phyloP scores from a whole-genome alignment of 305 asterid species.

The Petunia hybrid region DNA sequence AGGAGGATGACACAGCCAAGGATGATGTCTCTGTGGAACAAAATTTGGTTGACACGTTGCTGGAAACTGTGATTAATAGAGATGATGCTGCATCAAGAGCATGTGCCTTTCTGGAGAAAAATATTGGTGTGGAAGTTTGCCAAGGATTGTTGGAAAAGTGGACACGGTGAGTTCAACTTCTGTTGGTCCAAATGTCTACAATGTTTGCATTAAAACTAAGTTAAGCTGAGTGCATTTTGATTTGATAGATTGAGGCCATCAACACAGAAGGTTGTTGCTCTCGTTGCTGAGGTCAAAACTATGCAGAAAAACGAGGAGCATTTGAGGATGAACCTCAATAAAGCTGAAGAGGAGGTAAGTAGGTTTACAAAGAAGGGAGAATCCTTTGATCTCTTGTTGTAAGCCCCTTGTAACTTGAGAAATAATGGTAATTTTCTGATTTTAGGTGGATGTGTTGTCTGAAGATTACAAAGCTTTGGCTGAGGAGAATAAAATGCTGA shows the following conservation, averaged over 20 bases:
- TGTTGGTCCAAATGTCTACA: neutral
- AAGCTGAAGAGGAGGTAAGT: constrained; percentile 90
- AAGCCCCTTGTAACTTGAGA: neutral
- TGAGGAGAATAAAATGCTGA: constrained; percentile 68
- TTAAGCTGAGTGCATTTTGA: constrained; percentile 37
- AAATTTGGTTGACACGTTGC: constrained; percentile 58
- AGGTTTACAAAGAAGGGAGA: neutral
- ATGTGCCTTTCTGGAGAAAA: constrained; percentile 63
- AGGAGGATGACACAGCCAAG: constrained; percentile 63
- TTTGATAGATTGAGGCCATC: constrained; percentile 67
- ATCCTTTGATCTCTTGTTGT: constrained; percentile 13
- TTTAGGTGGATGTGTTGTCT: constrained; percentile 71
- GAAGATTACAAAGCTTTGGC: constrained; percentile 68
- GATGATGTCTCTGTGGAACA: constrained; percentile 54
- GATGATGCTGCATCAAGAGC: constrained; percentile 62
- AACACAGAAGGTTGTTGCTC: constrained; percentile 65
- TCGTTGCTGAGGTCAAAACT: constrained; percentile 62
- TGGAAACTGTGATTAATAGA: constrained; percentile 58
- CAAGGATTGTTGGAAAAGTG: constrained; percentile 58
- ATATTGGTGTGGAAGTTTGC: constrained; percentile 64
- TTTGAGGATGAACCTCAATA: constrained; percentile 66
- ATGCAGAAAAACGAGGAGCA: constrained; percentile 75
- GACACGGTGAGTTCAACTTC: constrained; percentile 57
- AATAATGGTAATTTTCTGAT: neutral
- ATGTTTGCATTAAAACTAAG: neutral